These are phyloP conservation scores for Cercospora sesami DNA, from an alignment of 2,329 filamentous ascomycete species.

Conservation along the genomic window DNA sequence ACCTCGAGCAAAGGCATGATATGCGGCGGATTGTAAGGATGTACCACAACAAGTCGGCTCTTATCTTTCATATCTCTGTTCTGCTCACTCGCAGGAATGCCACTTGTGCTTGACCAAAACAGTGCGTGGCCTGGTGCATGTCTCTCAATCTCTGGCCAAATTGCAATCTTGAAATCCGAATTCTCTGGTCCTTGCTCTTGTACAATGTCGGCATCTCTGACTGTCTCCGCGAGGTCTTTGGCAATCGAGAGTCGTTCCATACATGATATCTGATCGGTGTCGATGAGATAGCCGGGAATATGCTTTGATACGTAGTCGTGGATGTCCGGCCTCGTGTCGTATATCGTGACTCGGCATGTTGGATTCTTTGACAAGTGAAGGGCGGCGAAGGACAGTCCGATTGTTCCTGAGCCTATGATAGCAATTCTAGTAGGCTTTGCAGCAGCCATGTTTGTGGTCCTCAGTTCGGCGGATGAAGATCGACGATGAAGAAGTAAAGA, in stretches of 20 bases:
- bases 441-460: neutral
- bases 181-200: slow-evolving; percentile 63
- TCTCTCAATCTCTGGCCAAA: slow-evolving; percentile 55
- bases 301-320: slow-evolving; percentile 45
- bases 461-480: neutral
- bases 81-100: slow-evolving; percentile 57
- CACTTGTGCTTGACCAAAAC: slow-evolving; percentile 60
- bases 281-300: slow-evolving; percentile 48
- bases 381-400: slow-evolving; percentile 58
- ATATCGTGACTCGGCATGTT: slow-evolving; percentile 48
- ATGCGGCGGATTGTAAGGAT: slow-evolving; percentile 63
- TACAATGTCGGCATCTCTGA: slow-evolving; percentile 52
- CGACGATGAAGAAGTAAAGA: neutral
- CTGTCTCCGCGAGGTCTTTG: slow-evolving; percentile 45
- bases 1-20: slow-evolving; percentile 20
- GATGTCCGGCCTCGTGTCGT: slow-evolving; percentile 53
- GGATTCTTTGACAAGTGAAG: slow-evolving; percentile 52
- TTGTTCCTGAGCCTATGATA: slow-evolving; percentile 51
- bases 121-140: slow-evolving; percentile 48
- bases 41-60: slow-evolving; percentile 56
- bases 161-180: slow-evolving; percentile 50
- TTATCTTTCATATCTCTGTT: slow-evolving; percentile 45
- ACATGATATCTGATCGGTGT: slow-evolving; percentile 31
- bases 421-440: slow-evolving; percentile 37
- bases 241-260: slow-evolving; percentile 41